A percentile compares a stretch with the other conserved stretches of the same genome.
Evolutionary conservation across 768 basidiomycete species (phyloP).

Genomic region (Serendipita vermifera): DNA sequence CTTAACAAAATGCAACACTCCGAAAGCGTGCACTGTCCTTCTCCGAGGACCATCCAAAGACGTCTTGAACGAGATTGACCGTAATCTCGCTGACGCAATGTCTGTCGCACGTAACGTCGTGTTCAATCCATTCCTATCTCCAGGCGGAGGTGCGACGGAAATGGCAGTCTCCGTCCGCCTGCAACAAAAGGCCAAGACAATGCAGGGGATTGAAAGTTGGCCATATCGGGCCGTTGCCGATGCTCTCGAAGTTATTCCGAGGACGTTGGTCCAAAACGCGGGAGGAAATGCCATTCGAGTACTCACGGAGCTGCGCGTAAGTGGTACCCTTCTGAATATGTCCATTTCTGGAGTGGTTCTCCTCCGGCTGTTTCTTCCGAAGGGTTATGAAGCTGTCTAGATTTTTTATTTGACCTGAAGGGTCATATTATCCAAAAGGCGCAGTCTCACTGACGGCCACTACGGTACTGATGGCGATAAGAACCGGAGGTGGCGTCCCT

Average conservation of each 20-base stretch:
- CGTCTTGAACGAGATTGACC: constrained; percentile 94
- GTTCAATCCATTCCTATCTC: constrained; percentile 87
- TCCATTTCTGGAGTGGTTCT: background rate
- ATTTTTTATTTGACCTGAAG: too few species aligned
- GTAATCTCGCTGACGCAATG: constrained; percentile 97
- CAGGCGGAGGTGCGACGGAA: constrained; percentile 94
- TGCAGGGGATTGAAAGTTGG: constrained; percentile 83
- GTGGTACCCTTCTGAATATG: constrained; percentile 20
- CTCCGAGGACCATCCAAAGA: constrained; percentile 97
- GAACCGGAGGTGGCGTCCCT: too few species aligned
- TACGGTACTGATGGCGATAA: too few species aligned
- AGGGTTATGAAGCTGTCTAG: too few species aligned
- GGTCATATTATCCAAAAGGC: too few species aligned
- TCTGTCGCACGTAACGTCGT: constrained; percentile 92
- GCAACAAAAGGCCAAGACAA: constrained; percentile 49
- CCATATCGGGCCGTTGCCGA: constrained; percentile 88
- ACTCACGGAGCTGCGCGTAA: constrained; percentile 81
- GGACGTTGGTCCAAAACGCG: constrained; percentile 87
- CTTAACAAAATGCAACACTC: constrained; percentile 77
- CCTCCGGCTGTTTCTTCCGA: too few species aligned
- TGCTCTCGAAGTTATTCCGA: constrained; percentile 93
- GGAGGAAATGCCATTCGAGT: constrained; percentile 92
- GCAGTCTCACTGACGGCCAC: too few species aligned
- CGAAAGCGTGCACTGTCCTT: constrained; percentile 96
- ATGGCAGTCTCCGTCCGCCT: constrained; percentile 92